Conservation (phyloP, 1,284 basidiomycete species). For the Caloboletus inedulis region DNA sequence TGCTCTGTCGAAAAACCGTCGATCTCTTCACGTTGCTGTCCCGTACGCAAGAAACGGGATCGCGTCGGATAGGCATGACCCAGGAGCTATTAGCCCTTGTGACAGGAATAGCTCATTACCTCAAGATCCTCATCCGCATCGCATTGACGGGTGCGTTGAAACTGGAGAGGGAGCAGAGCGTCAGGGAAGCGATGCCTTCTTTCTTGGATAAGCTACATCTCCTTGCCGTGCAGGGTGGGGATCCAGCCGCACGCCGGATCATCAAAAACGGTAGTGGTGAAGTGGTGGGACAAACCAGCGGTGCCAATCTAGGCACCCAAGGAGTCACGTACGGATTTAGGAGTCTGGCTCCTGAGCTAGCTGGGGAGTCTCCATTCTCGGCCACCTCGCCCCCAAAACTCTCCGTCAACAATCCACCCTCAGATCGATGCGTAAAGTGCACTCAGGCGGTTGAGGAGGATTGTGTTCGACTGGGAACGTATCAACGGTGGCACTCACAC, state of each 20-base stretch:
- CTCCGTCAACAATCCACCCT: conserved; percentile 64
- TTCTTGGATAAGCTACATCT: conserved; percentile 93
- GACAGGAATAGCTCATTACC: conserved; percentile 96
- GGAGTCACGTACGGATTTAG: conserved; percentile 85
- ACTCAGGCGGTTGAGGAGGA: conserved; percentile 94
- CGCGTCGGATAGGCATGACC: conserved; percentile 91
- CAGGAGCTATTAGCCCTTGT: conserved; percentile 97
- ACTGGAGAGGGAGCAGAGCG: conserved; percentile 86
- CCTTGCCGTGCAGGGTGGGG: conserved; percentile 84
- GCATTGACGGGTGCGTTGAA: conserved; percentile 95
- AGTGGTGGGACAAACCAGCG: conserved; percentile 41
- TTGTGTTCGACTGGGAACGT: conserved; percentile 89
- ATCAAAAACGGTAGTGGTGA: conserved; percentile 69
- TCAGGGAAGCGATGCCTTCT: conserved; percentile 79
- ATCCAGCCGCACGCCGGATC: conserved; percentile 70
- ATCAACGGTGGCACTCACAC: conserved; percentile 93
- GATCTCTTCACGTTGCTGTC: conserved; percentile 97
- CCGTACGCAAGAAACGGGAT: conserved; percentile 92
- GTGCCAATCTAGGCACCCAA: conserved; percentile 68
- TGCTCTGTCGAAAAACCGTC: conserved; percentile 98
- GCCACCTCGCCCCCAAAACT: conserved; percentile 42
- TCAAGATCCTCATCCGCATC: conserved; percentile 99
- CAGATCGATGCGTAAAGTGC: conserved; percentile 90
- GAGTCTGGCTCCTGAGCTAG: conserved; percentile 83
- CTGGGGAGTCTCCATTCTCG: conserved; percentile 81